phyloP scores from a whole-genome alignment of 1,284 basidiomycete species.

The Malassezia furfur region DNA sequence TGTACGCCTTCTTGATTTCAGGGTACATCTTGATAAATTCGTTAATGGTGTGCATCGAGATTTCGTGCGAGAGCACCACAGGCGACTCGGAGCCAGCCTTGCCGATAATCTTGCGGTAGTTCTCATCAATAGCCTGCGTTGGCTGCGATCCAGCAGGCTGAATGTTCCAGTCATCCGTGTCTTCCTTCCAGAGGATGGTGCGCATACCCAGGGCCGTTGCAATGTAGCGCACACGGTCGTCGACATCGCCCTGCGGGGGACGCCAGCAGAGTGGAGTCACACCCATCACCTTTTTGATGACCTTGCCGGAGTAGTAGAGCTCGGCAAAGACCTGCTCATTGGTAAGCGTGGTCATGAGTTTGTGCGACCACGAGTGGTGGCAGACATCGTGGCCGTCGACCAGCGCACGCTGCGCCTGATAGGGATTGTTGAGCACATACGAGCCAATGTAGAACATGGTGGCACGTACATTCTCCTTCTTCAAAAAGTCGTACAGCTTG shows the following conservation, averaged over 20 bases:
- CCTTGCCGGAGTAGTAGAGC: conserved; percentile 53
- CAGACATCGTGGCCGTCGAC: conserved; percentile 41
- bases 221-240: conserved; percentile 54
- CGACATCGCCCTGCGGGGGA: conserved; percentile 53
- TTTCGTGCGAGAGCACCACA: conserved; percentile 27
- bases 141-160: conserved; percentile 41
- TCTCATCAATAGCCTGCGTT: conserved; percentile 24
- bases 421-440: conserved; percentile 55
- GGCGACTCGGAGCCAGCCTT: conserved; percentile 4
- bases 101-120: conserved; percentile 6
- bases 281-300: conserved; percentile 53
- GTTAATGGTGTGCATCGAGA: conserved; percentile 22
- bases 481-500: conserved; percentile 53
- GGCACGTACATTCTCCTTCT: conserved; percentile 51
- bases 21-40: conserved; percentile 20
- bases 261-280: conserved; percentile 52
- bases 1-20: conserved; percentile 18
- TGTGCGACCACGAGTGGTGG: conserved; percentile 50
- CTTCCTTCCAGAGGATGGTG: conserved; percentile 53
- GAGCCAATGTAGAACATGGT: conserved; percentile 52
- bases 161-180: conserved; percentile 51
- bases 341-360: conserved; percentile 52
- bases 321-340: conserved; percentile 54
- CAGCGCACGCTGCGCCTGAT: conserved; percentile 52
- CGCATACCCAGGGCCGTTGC: conserved; percentile 52